A percentile compares a stretch with the other conserved stretches of the same genome.
These are phyloP conservation scores for Myxozyma mucilagina DNA, from an alignment of 805 yeast genomes.

Conservation along the genomic window DNA sequence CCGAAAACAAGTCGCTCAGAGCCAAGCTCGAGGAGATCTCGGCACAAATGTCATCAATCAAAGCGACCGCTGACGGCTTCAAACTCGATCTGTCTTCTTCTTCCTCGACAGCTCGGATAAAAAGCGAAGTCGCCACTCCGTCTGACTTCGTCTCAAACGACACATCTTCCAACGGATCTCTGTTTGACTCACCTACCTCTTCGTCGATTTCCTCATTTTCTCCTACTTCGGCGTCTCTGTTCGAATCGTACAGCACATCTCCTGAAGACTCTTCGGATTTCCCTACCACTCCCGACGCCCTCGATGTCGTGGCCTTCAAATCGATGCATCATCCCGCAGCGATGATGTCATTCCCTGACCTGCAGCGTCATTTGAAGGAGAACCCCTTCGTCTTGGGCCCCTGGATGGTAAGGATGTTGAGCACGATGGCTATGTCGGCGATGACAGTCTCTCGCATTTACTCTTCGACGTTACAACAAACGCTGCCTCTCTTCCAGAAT, in stretches of 20 bases:
- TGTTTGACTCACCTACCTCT: background rate
- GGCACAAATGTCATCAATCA: background rate
- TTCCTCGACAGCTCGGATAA: background rate
- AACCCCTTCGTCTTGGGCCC: conserved; percentile 14
- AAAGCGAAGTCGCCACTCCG: background rate
- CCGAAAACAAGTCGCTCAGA: conserved; percentile 19
- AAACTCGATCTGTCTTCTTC: background rate
- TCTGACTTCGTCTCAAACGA: conserved; percentile 3
- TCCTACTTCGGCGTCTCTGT: conserved; percentile 1
- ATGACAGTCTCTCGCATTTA: conserved; percentile 13
- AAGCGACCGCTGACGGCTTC: background rate
- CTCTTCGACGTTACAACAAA: conserved; percentile 21
- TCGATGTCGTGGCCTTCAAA: conserved; percentile 22
- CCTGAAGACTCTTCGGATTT: conserved; percentile 9
- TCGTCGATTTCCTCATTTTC: background rate
- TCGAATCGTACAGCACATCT: conserved; percentile 2
- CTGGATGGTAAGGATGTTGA: conserved; percentile 22
- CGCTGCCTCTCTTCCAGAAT: conserved; percentile 3
- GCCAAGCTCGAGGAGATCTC: conserved; percentile 18
- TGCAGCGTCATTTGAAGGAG: conserved; percentile 30
- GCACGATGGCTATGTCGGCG: conserved; percentile 4
- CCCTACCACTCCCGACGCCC: conserved; percentile 25
- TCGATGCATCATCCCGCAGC: conserved; percentile 34
- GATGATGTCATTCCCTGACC: conserved; percentile 28
- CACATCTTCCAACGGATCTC: background rate